These are phyloP conservation scores for Xerocomus spinulosus DNA, from an alignment of 768 basidiomycete species.

Conservation along the genomic window DNA sequence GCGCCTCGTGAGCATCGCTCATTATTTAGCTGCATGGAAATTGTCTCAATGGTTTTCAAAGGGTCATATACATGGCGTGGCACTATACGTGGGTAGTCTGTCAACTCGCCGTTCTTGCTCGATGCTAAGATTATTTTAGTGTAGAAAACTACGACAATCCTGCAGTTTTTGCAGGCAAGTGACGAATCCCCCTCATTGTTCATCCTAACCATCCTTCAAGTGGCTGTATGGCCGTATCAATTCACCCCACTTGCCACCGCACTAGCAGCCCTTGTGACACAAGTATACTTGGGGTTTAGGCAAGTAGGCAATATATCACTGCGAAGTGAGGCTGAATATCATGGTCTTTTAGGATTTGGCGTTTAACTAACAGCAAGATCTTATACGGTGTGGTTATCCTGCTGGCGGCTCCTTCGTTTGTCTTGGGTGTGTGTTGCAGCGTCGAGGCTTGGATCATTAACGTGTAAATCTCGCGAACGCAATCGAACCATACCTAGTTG, in stretches of 20 bases:
- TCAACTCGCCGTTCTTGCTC: background rate
- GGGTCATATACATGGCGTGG: conserved; percentile 14
- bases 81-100: conserved; percentile 3
- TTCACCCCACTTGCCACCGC: conserved; percentile 47
- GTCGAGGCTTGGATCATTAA: conserved; percentile 39
- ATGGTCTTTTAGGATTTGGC: conserved; percentile 14
- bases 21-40: background rate
- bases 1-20: conserved; percentile 4
- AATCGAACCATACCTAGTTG: background rate
- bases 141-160: conserved; percentile 13
- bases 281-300: conserved; percentile 46
- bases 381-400: conserved; percentile 34
- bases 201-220: conserved; percentile 18
- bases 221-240: conserved; percentile 43
- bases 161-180: conserved; percentile 6
- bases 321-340: background rate
- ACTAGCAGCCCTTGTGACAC: conserved; percentile 45
- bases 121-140: background rate
- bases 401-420: conserved; percentile 37
- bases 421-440: conserved; percentile 42
- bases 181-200: background rate
- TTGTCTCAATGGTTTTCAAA: background rate
- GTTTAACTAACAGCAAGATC: conserved; percentile 9
- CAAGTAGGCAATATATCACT: conserved; percentile 10
- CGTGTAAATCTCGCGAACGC: conserved; percentile 27